Conservation (phyloP, 345 rosid genomes). For the Psidium friedrichsthalianum region DNA sequence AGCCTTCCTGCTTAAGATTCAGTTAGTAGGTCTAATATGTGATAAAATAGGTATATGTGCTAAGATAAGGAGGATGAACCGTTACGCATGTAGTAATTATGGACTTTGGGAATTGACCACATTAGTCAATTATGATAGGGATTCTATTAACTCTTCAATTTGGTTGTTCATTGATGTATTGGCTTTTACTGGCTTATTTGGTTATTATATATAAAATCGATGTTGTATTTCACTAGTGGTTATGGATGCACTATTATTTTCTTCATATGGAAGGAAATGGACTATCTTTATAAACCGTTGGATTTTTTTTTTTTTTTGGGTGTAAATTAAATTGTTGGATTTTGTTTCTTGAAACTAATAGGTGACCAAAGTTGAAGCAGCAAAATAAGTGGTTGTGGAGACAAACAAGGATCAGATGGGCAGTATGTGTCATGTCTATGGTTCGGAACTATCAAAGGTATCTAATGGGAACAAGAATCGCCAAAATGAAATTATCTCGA, state of each 20-base stretch:
- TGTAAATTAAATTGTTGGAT: not conserved
- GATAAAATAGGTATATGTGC: not conserved
- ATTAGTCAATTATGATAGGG: not conserved
- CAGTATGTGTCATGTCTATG: conserved; percentile 39
- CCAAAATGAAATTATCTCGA: conserved; percentile 15
- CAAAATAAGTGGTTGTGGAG: not conserved
- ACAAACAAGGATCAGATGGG: conserved; percentile 17
- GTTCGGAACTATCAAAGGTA: conserved; percentile 13
- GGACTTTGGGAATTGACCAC: not conserved
- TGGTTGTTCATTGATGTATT: not conserved
- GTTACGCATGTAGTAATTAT: not conserved
- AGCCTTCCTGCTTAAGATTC: not conserved
- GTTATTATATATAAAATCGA: not conserved
- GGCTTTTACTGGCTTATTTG: not conserved
- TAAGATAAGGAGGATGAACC: not conserved
- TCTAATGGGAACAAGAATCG: conserved; percentile 16
- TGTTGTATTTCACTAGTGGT: not conserved
- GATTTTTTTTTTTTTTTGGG: no score
- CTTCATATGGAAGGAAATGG: not conserved
- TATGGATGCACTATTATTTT: not conserved
- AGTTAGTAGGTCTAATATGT: not conserved
- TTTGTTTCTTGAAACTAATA: not conserved
- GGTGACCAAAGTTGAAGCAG: not conserved
- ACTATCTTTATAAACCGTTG: not conserved
- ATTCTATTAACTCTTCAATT: not conserved